Evolutionary conservation across 2,329 filamentous ascomycete genomes (phyloP), one percentile per base, ranked within the genome.

Genomic region (Elsinoe batatas): DNA sequence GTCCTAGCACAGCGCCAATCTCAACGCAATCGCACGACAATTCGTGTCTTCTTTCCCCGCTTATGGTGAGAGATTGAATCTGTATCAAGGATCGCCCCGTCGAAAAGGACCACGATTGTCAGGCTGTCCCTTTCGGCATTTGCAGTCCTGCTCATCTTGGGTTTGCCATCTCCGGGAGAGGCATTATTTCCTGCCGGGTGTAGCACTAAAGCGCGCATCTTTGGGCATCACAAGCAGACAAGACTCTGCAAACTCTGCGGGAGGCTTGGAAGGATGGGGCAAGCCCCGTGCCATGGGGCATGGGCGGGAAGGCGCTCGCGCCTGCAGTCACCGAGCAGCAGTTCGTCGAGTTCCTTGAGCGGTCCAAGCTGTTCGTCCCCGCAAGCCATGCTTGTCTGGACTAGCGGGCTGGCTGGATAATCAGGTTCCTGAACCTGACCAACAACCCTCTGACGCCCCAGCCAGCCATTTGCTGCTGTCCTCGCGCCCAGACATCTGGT

Each of bases 181-280:
- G 30, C 32, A 26, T 26, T 51, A 36, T 51, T 51, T 15, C 47
- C 47, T 22, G 18, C 33, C 47, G 35, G 47, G 22, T 33, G 20
- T 38, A 51, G 26, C 18, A 35, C 47, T 32, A 18, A n/a, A 11
- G 26, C 32, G 33, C 47, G 37, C 47, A 51, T 37, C 32, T 44
- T 51, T 51, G 47, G 47, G 47, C 47, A 49, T 49, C 32, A 51
- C 32, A 15, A 36, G 32, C 18, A 18, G 47, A 51, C 47, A 51
- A 51, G 33, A 51, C 47, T 51, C 47, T 51, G 47, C 47, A 51
- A 51, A 51, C 47, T 51, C 47, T 51, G 47, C 47, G 47, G 47
- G 47, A 51, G 47, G 47, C 47, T 51, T 51, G 47, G 26, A 33
- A 51, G 47, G 47, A 51, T 51, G 47, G 47, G 30, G 47, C 47